Conservation (phyloP, 257 asterid species). For the Ajuga chamaepitys region DNA sequence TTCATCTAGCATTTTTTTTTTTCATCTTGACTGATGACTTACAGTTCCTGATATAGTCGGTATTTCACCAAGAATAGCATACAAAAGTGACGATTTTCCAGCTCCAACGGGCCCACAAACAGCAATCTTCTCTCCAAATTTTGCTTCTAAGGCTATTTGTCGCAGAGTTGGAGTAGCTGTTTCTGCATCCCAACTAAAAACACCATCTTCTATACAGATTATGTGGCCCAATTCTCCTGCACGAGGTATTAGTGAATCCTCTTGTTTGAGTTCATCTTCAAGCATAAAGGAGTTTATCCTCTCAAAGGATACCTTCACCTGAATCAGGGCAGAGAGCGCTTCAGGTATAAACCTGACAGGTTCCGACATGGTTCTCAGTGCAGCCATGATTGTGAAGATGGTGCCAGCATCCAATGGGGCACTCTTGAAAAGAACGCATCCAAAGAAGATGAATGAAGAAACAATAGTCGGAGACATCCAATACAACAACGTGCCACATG, state of each 20-base stretch:
- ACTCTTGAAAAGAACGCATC: constrained; percentile 46
- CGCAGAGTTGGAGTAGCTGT: constrained; percentile 22
- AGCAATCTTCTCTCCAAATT: constrained; percentile 50
- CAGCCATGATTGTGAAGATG: constrained; percentile 61
- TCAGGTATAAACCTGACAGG: constrained; percentile 64
- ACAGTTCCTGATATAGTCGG: constrained; percentile 60
- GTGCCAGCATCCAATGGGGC: constrained; percentile 57
- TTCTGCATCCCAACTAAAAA: constrained; percentile 58
- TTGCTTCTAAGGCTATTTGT: constrained; percentile 27
- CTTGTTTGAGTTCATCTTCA: constrained; percentile 56
- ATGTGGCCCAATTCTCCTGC: constrained; percentile 6
- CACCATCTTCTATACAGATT: constrained; percentile 31
- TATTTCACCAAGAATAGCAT: constrained; percentile 64
- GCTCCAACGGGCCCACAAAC: constrained; percentile 76
- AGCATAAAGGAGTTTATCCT: constrained; percentile 51
- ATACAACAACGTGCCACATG: constrained; percentile 31
- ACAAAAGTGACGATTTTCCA: constrained; percentile 65
- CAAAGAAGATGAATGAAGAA: constrained; percentile 50
- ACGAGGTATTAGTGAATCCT: constrained; percentile 1
- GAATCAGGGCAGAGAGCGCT: constrained; percentile 51
- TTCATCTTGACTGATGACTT: constrained; percentile 14
- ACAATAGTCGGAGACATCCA: constrained; percentile 73
- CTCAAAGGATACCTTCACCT: constrained; percentile 60
- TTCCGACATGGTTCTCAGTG: constrained; percentile 52
- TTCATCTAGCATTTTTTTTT: too few species aligned